A percentile compares a stretch with the other conserved stretches of the same genome.
phyloP scores from a whole-genome alignment of 2,329 filamentous ascomycete genomes.

The Penicillium sp. region DNA sequence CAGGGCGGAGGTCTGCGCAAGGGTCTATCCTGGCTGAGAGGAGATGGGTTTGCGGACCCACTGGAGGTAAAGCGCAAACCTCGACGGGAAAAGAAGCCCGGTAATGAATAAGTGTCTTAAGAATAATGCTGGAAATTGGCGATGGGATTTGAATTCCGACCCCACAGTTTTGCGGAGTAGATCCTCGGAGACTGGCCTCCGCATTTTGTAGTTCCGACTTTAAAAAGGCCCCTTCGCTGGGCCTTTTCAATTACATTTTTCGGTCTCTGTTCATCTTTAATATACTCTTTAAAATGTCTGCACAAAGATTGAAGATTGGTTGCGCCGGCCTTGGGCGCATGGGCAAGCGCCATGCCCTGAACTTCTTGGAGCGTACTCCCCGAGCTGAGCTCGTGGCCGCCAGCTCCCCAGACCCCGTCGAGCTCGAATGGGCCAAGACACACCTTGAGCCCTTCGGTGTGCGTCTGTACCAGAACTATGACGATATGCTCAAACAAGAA shows the following conservation, averaged over 20 bases:
- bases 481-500: constrained; percentile 58
- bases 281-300: constrained; percentile 21
- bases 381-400: constrained; percentile 53
- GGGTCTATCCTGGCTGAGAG: constrained; percentile 70
- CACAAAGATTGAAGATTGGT: constrained; percentile 45
- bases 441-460: constrained; percentile 56
- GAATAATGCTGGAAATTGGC: not conserved
- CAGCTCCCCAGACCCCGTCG: constrained; percentile 48
- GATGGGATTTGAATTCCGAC: constrained; percentile 26
- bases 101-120: not conserved
- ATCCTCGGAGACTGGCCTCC: constrained; percentile 22
- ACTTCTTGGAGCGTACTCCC: constrained; percentile 50
- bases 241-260: not conserved
- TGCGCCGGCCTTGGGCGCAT: constrained; percentile 55
- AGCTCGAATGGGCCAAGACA: constrained; percentile 53
- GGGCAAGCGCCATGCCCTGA: constrained; percentile 53
- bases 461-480: constrained; percentile 55
- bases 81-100: constrained; percentile 31
- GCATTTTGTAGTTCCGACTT: constrained; percentile 5
- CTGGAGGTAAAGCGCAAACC: constrained; percentile 44
- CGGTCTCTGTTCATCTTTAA: not conserved
- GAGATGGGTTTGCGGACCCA: constrained; percentile 75
- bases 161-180: constrained; percentile 6
- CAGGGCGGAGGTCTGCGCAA: constrained; percentile 69
- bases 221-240: not conserved